Percentiles rank a stretch among this genome's conserved stretches.
Evolutionary conservation across 768 basidiomycete species (phyloP).

Genomic region (Coprinopsis cinerea): DNA sequence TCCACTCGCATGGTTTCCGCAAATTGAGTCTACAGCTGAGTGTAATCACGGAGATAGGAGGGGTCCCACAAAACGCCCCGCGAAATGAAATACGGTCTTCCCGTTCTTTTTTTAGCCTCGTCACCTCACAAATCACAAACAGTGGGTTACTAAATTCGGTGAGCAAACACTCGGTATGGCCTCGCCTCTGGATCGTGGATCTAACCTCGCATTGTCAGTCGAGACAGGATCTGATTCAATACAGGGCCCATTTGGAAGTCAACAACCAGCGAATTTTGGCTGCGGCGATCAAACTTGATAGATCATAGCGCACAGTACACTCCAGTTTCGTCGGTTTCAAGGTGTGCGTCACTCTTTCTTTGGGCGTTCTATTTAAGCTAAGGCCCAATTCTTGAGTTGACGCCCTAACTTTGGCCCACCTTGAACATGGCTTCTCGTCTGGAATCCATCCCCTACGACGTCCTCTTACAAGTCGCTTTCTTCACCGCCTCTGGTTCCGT

Average conservation of each 20-base stretch:
- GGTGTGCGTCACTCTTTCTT: neutral
- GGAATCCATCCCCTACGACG: constrained; percentile 46
- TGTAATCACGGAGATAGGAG: constrained; percentile 1
- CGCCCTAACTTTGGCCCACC: neutral
- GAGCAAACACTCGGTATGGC: too few relatives aligned
- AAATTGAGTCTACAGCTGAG: neutral
- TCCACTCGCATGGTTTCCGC: neutral
- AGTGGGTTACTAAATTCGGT: neutral
- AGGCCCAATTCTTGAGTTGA: neutral
- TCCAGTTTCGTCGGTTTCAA: too few relatives aligned
- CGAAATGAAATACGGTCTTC: neutral
- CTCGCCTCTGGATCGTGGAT: too few relatives aligned
- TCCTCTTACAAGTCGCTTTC: constrained; percentile 52
- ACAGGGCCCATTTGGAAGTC: too few relatives aligned
- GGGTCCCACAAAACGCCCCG: neutral
- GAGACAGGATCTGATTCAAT: too few relatives aligned
- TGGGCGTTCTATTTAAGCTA: neutral
- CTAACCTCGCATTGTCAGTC: too few relatives aligned
- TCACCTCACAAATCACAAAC: neutral
- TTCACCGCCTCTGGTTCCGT: constrained; percentile 34
- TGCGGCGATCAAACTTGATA: constrained; percentile 4
- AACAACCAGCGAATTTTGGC: too few relatives aligned
- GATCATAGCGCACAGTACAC: too few relatives aligned
- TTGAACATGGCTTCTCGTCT: constrained; percentile 38
- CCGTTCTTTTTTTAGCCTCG: neutral